phyloP scores from a whole-genome alignment of 2,329 filamentous ascomycete genomes.

The Hymenoscyphus fructigenus region DNA sequence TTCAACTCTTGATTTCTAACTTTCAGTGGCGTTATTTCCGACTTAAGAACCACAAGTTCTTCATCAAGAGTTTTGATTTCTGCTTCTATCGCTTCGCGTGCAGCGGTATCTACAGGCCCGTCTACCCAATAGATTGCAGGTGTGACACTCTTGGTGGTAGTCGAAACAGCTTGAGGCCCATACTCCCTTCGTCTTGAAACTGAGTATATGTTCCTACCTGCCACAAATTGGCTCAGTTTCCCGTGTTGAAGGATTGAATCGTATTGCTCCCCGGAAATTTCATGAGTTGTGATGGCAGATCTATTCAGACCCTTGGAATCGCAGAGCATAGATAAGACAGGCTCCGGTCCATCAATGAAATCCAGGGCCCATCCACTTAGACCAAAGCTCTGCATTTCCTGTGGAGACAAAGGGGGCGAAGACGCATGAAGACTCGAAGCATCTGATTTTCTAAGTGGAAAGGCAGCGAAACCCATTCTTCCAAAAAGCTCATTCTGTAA shows the following conservation, averaged over 20 bases:
- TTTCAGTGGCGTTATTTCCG: constrained; percentile 19
- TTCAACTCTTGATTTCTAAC: constrained; percentile 41
- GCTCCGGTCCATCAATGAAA: constrained; percentile 74
- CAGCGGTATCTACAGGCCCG: constrained; percentile 67
- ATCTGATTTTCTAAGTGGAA: constrained; percentile 66
- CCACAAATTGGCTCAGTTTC: constrained; percentile 66
- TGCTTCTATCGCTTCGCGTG: constrained; percentile 60
- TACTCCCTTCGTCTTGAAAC: constrained; percentile 77
- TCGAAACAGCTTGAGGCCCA: constrained; percentile 70
- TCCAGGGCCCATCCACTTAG: constrained; percentile 81
- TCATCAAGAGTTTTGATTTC: constrained; percentile 40
- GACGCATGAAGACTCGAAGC: constrained; percentile 54
- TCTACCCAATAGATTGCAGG: constrained; percentile 72
- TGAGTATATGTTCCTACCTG: constrained; percentile 61
- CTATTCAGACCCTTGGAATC: constrained; percentile 66
- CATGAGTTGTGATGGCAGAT: constrained; percentile 62
- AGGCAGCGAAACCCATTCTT: constrained; percentile 63
- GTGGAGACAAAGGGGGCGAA: constrained; percentile 47
- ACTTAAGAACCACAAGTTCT: constrained; percentile 33
- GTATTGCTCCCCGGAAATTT: constrained; percentile 67
- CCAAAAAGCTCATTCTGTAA: constrained; percentile 66
- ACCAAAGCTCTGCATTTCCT: constrained; percentile 58
- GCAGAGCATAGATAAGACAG: constrained; percentile 87
- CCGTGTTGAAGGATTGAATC: constrained; percentile 58
- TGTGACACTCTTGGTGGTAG: constrained; percentile 59